phyloP scores from a whole-genome alignment of 2,329 filamentous ascomycete genomes.

The Arthrocladium fulminans region DNA sequence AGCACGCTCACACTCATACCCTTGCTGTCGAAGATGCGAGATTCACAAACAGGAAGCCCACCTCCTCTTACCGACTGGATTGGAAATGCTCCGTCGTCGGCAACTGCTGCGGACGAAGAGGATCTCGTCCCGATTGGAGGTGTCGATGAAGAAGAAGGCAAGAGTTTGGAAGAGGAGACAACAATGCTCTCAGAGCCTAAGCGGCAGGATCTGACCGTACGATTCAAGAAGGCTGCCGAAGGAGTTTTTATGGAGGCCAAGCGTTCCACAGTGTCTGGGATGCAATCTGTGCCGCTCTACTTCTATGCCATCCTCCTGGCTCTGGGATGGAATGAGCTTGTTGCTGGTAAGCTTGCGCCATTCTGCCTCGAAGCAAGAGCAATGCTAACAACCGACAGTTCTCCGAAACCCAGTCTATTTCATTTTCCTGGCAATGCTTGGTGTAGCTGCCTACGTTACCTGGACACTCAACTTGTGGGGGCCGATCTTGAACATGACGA shows the following conservation, averaged over 20 bases:
- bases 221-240: constrained; percentile 98
- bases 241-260: constrained; percentile 98
- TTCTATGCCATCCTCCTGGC: constrained; percentile 85
- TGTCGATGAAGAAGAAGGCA: constrained; percentile 88
- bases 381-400: constrained; percentile 46
- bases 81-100: constrained; percentile 64
- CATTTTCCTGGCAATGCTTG: constrained; percentile 70
- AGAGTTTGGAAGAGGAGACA: constrained; percentile 93
- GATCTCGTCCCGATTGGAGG: constrained; percentile 83
- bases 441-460: constrained; percentile 72
- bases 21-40: constrained; percentile 72
- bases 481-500: constrained; percentile 89
- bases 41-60: constrained; percentile 59
- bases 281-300: constrained; percentile 87
- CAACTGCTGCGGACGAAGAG: constrained; percentile 77
- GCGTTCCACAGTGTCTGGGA: constrained; percentile 87
- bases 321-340: constrained; percentile 97
- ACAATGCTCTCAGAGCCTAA: constrained; percentile 85
- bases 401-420: constrained; percentile 91
- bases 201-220: constrained; percentile 78
- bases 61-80: constrained; percentile 82
- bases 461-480: constrained; percentile 93
- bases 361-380: not conserved
- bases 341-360: constrained; percentile 60
- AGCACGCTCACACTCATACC: constrained; percentile 87